Base-by-base conservation (phyloP, 495 filamentous ascomycete species). In the Penicillium pancosmium region DNA sequence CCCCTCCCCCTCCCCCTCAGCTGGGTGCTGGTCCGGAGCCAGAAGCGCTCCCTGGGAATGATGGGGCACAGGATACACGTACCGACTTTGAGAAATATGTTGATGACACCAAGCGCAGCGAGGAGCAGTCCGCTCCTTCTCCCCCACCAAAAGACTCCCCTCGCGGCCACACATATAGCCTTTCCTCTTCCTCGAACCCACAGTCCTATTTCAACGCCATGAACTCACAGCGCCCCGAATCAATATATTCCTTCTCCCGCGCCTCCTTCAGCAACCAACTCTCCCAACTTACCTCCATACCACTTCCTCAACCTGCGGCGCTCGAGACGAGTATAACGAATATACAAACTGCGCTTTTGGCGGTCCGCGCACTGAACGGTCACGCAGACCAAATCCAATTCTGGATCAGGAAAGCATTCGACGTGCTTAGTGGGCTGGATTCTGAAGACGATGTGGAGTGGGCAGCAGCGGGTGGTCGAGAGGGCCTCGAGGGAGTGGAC, bases 391-490 rank as follows among this genome's bases (percentile, higher is more conserved):
- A 97, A 72, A 98, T 98, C 51, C 84, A 87, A 47, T 86, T 86
- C 55, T 98, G 94, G 94, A 93, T 97, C 57, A 81, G 83, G 60
- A 96, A 96, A 68, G 92, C 94, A 1, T 88, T 85, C 0, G 91
- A 94, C 57, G 91, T 97, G 10, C 82, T 98, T 25, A 83, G 78
- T 54, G 91, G 91, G 0, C 74, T 98, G 21, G 91, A 97, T 70
- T 88, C 91, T 13, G 93, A 97, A 60, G 94, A 98, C 73, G 93
- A 98, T 64, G 91, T 97, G 19, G 92, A 97, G 67, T 98, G 94
- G 94, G 92, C 94, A 13, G 93, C 93, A 13, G 92, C 92, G 13
- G 94, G 89, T 50, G 92, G 92, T 4, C 84, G 92, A 60, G 92
- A 97, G 67, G 92, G 91, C 9, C 79, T 97, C 44, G 91, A 88